Conservation (phyloP, 2,329 filamentous ascomycete species). For the Trichoderma arundinaceum region DNA sequence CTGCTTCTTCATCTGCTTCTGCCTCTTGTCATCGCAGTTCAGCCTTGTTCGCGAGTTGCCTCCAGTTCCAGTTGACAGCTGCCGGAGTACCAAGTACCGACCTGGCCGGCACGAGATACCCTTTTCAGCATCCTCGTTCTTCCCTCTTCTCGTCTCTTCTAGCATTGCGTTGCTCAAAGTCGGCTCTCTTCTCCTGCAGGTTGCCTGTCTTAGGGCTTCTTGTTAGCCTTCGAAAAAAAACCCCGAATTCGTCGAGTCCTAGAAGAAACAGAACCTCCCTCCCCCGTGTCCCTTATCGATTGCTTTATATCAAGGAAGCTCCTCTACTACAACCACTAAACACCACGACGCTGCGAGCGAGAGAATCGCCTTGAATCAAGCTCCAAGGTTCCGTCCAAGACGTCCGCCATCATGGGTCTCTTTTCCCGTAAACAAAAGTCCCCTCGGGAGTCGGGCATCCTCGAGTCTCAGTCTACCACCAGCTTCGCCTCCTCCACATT, state of each 20-base stretch:
- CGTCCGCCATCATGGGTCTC: constrained; percentile 54
- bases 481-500: constrained; percentile 60
- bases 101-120: constrained; percentile 20
- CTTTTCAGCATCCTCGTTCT: constrained; percentile 16
- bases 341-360: not conserved
- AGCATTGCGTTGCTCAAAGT: not conserved
- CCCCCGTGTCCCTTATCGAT: constrained; percentile 1
- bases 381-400: not conserved
- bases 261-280: not conserved
- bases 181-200: not conserved
- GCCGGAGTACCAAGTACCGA: not conserved
- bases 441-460: constrained; percentile 49
- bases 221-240: not conserved
- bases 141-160: not conserved
- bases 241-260: constrained; percentile 14
- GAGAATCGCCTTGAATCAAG: not conserved
- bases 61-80: constrained; percentile 7
- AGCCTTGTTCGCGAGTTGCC: not conserved
- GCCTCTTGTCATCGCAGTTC: not conserved
- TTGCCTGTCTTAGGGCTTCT: not conserved
- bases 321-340: no score
- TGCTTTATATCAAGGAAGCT: constrained; percentile 8
- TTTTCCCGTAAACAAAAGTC: constrained; percentile 62
- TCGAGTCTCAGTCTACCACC: constrained; percentile 55
- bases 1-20: not conserved